phyloP scores from a whole-genome alignment of 257 asterid genomes.

The Solanum lycopersicoides region DNA sequence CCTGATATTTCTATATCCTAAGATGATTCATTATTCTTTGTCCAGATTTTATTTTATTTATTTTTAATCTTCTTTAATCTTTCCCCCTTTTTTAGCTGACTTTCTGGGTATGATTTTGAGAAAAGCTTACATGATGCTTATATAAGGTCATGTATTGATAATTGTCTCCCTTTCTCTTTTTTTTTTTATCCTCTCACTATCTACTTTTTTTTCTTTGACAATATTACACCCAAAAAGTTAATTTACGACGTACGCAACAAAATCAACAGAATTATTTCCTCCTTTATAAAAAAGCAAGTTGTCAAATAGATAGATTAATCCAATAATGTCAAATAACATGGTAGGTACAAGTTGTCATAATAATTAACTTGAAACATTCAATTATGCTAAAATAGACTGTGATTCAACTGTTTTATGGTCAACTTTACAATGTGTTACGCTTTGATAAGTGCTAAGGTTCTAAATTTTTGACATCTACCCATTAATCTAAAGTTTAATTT shows the following conservation, averaged over 20 bases:
- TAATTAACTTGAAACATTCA: not conserved
- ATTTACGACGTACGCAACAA: not conserved
- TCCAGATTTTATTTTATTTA: too few species aligned
- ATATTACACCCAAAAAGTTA: not conserved
- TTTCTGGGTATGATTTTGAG: not conserved
- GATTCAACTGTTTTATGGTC: not conserved
- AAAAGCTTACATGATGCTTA: not conserved
- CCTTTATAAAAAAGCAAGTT: not conserved
- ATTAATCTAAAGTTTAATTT: not conserved
- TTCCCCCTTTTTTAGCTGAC: not conserved
- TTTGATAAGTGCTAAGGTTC: not conserved
- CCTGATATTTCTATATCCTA: not conserved
- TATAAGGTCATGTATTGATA: not conserved
- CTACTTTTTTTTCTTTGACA: not conserved
- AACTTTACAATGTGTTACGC: not conserved
- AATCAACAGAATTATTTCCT: not conserved
- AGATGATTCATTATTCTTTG: not conserved
- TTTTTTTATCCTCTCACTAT: not conserved
- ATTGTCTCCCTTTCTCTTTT: not conserved
- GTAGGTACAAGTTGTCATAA: not conserved
- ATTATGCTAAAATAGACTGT: not conserved
- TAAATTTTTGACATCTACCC: not conserved
- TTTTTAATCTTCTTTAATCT: not conserved
- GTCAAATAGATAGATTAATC: not conserved
- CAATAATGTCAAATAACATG: not conserved